Percentiles rank a stretch among this genome's conserved stretches.
phyloP scores from a whole-genome alignment of 1,284 basidiomycete species.

The Melanopsichium pennsylvanicum region DNA sequence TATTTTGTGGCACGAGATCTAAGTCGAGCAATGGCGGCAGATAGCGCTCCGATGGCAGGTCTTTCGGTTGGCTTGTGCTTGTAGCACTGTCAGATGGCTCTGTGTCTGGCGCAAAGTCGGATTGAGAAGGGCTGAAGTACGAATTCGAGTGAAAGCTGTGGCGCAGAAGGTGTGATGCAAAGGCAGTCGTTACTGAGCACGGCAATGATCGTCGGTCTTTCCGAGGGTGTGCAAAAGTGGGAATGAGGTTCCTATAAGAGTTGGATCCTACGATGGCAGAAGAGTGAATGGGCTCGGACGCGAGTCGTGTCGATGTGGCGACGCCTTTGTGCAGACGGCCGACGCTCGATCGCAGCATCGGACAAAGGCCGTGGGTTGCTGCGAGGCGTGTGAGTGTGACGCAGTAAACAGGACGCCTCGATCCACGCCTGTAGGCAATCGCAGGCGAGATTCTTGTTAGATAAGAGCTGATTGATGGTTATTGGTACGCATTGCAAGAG shows the following conservation, averaged over 20 bases:
- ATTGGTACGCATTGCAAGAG: conserved; percentile 10
- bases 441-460: not conserved
- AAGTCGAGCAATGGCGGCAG: conserved; percentile 24
- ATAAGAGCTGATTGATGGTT: not conserved
- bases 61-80: not conserved
- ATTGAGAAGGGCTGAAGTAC: conserved; percentile 25
- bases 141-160: conserved; percentile 13
- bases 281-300: not conserved
- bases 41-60: conserved; percentile 12
- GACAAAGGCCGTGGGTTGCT: conserved; percentile 9
- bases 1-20: conserved; percentile 6
- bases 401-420: conserved; percentile 5
- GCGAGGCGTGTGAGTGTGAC: conserved; percentile 10
- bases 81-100: not conserved
- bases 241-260: not conserved
- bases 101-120: conserved; percentile 1
- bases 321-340: conserved; percentile 25
- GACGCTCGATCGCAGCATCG: conserved; percentile 34
- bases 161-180: not conserved
- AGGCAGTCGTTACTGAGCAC: not conserved
- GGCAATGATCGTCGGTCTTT: not conserved
- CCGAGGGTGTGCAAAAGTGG: not conserved
- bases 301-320: conserved; percentile 10
- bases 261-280: not conserved
- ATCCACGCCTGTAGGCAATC: not conserved